Conservation (phyloP, 176 grass and related monocot species). For the Eremochloa ophiuroides region DNA sequence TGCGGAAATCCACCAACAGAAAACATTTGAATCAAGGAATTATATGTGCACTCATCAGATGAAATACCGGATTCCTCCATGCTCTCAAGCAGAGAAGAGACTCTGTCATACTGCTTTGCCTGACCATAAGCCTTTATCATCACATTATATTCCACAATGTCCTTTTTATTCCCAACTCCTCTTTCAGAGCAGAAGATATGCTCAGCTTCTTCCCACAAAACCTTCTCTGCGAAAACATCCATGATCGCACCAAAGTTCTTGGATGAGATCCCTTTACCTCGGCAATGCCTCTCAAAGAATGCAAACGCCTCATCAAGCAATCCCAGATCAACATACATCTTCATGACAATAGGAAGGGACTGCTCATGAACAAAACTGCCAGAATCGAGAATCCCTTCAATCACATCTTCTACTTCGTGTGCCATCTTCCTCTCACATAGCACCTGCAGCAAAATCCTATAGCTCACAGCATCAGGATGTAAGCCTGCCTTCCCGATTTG, state of each 20-base stretch:
- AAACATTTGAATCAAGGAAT: slow-evolving; percentile 82
- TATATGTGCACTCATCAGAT: slow-evolving; percentile 67
- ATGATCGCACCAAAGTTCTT: slow-evolving; percentile 63
- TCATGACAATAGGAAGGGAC: slow-evolving; percentile 58
- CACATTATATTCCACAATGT: slow-evolving; percentile 66
- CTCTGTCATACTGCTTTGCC: slow-evolving; percentile 60
- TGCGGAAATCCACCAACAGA: slow-evolving; percentile 47
- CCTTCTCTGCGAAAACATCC: slow-evolving; percentile 56
- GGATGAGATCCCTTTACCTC: slow-evolving; percentile 40
- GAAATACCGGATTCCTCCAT: slow-evolving; percentile 50
- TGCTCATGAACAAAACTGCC: slow-evolving; percentile 43
- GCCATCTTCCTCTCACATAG: slow-evolving; percentile 54
- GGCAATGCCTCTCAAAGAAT: slow-evolving; percentile 62
- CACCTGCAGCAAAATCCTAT: slow-evolving; percentile 54
- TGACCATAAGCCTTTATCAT: slow-evolving; percentile 69
- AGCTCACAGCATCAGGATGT: slow-evolving; percentile 51
- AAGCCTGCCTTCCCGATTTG: slow-evolving; percentile 37
- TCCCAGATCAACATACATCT: slow-evolving; percentile 70
- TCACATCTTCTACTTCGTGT: slow-evolving; percentile 39
- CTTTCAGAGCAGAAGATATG: slow-evolving; percentile 45
- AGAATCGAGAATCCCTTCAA: slow-evolving; percentile 27
- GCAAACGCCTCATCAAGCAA: slow-evolving; percentile 46
- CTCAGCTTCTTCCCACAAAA: slow-evolving; percentile 62
- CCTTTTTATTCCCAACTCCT: slow-evolving; percentile 21
- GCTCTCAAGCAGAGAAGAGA: slow-evolving; percentile 47